Evolutionary conservation across 139 green algal species (phyloP).

Genomic region (Gonium pectorale): DNA sequence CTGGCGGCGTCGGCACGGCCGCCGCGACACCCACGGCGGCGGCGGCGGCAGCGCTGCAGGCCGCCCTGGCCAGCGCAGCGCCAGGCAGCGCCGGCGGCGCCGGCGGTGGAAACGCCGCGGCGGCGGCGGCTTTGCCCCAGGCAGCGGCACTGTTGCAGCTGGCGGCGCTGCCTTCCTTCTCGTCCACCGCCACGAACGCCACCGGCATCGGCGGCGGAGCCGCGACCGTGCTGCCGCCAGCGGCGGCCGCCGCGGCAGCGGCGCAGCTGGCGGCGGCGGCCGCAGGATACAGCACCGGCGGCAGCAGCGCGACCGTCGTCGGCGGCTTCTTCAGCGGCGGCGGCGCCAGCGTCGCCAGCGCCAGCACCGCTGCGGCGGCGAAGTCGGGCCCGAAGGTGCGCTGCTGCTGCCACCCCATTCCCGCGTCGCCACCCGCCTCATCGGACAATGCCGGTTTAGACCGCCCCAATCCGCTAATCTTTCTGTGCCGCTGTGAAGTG

Average conservation of each 20-base stretch:
- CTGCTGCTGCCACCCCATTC: neutral
- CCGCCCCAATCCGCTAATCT: neutral
- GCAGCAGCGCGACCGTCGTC: no score
- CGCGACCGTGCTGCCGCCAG: neutral
- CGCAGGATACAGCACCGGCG: no score
- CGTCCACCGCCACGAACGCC: neutral
- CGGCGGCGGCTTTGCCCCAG: neutral
- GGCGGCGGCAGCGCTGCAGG: conserved; percentile 4
- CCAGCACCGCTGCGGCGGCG: neutral
- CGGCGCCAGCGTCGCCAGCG: neutral
- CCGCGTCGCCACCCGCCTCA: neutral
- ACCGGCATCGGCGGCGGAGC: neutral
- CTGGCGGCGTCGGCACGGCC: neutral
- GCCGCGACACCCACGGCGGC: neutral
- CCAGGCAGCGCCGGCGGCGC: neutral
- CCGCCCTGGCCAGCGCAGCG: neutral
- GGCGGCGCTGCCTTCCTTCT: neutral
- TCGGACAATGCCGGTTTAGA: neutral
- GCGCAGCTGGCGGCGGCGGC: neutral
- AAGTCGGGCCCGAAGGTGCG: neutral
- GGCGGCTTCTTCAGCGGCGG: neutral
- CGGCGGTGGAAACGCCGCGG: neutral
- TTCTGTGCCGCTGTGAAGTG: neutral
- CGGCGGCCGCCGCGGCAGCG: neutral
- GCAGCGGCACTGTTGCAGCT: neutral